Evolutionary conservation across 371 early-diverging fungal species (phyloP).

Genomic region (Apophysomyces sp.): DNA sequence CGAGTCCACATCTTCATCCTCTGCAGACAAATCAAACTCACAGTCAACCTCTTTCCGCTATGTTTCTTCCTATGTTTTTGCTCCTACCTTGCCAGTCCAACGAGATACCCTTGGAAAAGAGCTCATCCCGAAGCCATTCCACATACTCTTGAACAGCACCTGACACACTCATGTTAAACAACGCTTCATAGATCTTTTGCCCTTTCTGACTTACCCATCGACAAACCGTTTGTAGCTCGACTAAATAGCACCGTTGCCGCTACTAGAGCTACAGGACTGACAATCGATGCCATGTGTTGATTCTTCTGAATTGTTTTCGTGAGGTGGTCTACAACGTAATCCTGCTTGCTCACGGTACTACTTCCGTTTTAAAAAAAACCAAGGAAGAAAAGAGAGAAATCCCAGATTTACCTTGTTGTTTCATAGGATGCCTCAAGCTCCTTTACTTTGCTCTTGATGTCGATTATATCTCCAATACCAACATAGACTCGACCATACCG

Average conservation of each 20-base stretch:
- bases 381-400: neutral
- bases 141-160: constrained; percentile 34
- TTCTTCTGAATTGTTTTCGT: constrained; percentile 34
- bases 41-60: neutral
- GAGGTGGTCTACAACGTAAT: constrained; percentile 16
- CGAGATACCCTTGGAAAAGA: constrained; percentile 22
- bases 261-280: constrained; percentile 43
- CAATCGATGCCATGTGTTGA: constrained; percentile 34
- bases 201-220: constrained; percentile 22
- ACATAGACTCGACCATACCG: constrained; percentile 45
- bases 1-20: constrained; percentile 39
- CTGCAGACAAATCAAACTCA: constrained; percentile 9
- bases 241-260: constrained; percentile 48
- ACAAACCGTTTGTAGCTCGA: constrained; percentile 29
- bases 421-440: constrained; percentile 2
- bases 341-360: neutral
- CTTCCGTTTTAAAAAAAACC: neutral
- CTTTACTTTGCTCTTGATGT: constrained; percentile 18
- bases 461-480: constrained; percentile 38
- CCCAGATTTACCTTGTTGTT: neutral
- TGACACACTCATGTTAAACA: neutral
- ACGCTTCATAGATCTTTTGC: neutral
- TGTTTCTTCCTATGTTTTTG: neutral
- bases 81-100: constrained; percentile 46
- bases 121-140: constrained; percentile 35